Conservation (phyloP, 2,329 filamentous ascomycete species). For the Bipolaris zeicola region DNA sequence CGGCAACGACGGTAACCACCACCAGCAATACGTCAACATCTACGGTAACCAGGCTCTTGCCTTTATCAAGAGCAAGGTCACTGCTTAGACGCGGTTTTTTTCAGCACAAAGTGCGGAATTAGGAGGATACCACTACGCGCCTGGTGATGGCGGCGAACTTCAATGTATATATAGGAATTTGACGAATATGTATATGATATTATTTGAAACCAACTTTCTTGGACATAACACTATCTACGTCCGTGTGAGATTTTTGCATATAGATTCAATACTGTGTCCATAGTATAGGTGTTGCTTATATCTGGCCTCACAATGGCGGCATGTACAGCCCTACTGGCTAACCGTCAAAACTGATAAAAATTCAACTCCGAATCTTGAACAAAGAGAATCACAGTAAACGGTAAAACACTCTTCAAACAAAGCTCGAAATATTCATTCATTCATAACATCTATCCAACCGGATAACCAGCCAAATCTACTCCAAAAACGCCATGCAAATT, state of each 20-base stretch:
- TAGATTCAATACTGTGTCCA: no score
- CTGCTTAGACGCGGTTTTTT: constrained; percentile 28
- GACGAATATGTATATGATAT: constrained; percentile 3
- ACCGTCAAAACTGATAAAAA: no score
- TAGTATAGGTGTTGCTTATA: no score
- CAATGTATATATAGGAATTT: constrained; percentile 10
- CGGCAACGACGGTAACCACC: constrained; percentile 63
- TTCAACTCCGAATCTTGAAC: no score
- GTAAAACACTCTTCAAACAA: no score
- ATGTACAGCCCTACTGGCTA: no score
- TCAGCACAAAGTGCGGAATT: background rate
- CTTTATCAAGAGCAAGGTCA: constrained; percentile 64
- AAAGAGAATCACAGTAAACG: no score
- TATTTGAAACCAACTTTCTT: background rate
- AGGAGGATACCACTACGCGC: background rate
- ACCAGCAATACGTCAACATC: constrained; percentile 66
- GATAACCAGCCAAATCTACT: background rate
- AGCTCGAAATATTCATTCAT: no score
- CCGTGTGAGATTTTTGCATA: background rate
- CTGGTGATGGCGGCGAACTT: background rate
- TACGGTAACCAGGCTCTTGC: constrained; percentile 65
- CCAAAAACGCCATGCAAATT: constrained; percentile 13
- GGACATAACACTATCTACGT: no score
- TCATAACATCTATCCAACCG: background rate
- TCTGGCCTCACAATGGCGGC: no score